Conservation (phyloP, 768 basidiomycete genomes). For the Albatrellus ellisii region DNA sequence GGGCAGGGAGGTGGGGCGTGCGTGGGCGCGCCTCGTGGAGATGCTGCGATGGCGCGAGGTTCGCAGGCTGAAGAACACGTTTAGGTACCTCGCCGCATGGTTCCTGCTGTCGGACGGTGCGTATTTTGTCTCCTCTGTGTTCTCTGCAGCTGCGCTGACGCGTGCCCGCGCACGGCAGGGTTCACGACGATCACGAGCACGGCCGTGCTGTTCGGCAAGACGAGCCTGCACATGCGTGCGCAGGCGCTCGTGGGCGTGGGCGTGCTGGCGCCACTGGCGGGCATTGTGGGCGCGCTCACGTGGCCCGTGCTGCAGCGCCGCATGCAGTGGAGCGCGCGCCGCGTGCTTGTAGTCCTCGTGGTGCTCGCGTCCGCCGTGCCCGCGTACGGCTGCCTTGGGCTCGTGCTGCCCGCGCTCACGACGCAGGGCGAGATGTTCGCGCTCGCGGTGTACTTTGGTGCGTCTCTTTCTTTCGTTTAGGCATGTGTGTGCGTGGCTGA, state of each 20-base stretch:
- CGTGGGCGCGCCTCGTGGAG: constrained; percentile 63
- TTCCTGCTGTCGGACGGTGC: constrained; percentile 85
- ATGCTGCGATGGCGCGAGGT: constrained; percentile 72
- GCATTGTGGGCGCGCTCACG: constrained; percentile 73
- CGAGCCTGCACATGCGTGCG: constrained; percentile 67
- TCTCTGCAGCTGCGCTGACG: neutral
- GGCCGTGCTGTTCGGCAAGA: constrained; percentile 87
- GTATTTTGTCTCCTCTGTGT: constrained; percentile 12
- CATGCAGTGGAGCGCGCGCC: constrained; percentile 51
- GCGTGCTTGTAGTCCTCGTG: constrained; percentile 55
- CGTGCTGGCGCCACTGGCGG: constrained; percentile 60
- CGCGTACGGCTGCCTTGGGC: constrained; percentile 73
- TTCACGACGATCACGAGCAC: constrained; percentile 91
- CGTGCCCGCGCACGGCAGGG: constrained; percentile 26
- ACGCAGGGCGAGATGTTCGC: constrained; percentile 78
- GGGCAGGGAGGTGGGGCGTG: constrained; percentile 38
- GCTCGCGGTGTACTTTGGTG: constrained; percentile 74
- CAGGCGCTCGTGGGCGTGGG: constrained; percentile 72
- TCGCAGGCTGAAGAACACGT: constrained; percentile 66
- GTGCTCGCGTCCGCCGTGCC: constrained; percentile 54
- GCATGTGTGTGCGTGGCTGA: neutral
- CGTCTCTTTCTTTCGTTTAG: constrained; percentile 12
- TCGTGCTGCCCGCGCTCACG: constrained; percentile 52
- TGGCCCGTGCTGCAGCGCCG: constrained; percentile 66
- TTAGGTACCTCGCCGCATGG: constrained; percentile 86